Conservation (phyloP, 2,329 filamentous ascomycete species). For the Waltergamsia citrina region DNA sequence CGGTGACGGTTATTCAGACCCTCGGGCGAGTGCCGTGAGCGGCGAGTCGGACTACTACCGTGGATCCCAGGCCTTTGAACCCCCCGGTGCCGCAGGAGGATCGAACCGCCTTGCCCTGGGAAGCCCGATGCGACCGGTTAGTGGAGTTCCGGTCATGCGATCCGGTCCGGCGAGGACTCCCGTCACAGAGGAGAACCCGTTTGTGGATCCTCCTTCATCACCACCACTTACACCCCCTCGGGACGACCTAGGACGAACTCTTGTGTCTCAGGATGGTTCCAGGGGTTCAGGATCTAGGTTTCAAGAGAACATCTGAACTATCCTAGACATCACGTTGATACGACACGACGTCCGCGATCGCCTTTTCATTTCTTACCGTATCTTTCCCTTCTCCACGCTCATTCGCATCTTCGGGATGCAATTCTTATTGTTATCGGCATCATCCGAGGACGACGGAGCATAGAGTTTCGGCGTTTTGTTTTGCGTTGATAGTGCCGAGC, state of each 20-base stretch:
- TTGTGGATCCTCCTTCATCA: constrained; percentile 23
- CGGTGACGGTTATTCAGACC: constrained; percentile 53
- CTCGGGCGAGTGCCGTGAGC: constrained; percentile 32
- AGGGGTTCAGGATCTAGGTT: constrained; percentile 27
- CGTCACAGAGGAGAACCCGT: constrained; percentile 44
- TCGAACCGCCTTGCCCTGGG: constrained; percentile 40
- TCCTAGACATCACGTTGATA: no score
- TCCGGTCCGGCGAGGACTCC: constrained; percentile 58
- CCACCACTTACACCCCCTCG: constrained; percentile 14
- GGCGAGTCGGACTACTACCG: constrained; percentile 42
- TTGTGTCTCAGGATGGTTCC: constrained; percentile 23
- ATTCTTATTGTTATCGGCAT: background rate
- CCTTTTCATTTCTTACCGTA: no score
- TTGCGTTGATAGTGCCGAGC: no score
- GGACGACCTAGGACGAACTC: constrained; percentile 28
- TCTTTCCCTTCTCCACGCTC: no score
- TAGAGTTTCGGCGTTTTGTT: constrained; percentile 3
- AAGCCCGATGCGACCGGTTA: constrained; percentile 49
- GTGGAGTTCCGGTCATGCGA: constrained; percentile 50
- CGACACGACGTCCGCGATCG: no score
- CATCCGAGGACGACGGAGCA: background rate
- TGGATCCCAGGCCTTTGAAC: constrained; percentile 38
- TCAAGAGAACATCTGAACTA: constrained; percentile 18
- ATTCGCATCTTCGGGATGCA: background rate
- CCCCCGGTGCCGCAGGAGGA: constrained; percentile 19